Evolutionary conservation across 2,329 filamentous ascomycete species (phyloP).

Genomic region (Aspergillus pseudoviridinutans): DNA sequence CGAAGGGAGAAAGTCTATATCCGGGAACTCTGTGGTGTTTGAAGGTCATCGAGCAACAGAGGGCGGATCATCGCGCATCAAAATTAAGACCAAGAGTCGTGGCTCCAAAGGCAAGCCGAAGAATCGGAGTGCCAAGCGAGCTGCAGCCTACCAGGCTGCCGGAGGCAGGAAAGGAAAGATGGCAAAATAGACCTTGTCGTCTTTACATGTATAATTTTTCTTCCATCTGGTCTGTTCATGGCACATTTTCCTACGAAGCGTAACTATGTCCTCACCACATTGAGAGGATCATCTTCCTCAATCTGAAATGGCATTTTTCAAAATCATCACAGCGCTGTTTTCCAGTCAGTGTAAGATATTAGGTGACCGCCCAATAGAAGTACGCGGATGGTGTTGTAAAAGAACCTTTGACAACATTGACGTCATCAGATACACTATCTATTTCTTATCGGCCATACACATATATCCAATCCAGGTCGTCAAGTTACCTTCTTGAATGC

Average conservation of each 20-base stretch:
- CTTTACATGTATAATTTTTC: not conserved
- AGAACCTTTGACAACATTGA: not conserved
- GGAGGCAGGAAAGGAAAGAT: conserved; percentile 27
- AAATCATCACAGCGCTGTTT: not conserved
- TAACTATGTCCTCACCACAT: not conserved
- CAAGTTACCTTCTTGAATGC: not conserved
- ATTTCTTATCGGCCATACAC: not conserved
- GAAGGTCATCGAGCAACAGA: conserved; percentile 43
- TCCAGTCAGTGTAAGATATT: not conserved
- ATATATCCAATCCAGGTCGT: not conserved
- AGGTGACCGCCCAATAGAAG: not conserved
- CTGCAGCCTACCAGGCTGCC: conserved; percentile 40
- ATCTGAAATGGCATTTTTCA: not conserved
- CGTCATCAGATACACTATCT: not conserved
- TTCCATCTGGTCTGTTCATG: not conserved
- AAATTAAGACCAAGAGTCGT: conserved; percentile 37
- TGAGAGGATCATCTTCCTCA: not conserved
- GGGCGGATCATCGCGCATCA: conserved; percentile 27
- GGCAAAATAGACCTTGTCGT: conserved; percentile 4
- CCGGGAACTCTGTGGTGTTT: conserved; percentile 38
- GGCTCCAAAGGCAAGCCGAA: conserved; percentile 40
- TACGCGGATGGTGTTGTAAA: not conserved
- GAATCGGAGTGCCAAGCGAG: conserved; percentile 40
- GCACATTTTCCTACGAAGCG: not conserved
- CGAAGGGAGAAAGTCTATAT: conserved; percentile 23